phyloP scores from a whole-genome alignment of 148 eudicot genomes.

The Vaccinium myrtillus region DNA sequence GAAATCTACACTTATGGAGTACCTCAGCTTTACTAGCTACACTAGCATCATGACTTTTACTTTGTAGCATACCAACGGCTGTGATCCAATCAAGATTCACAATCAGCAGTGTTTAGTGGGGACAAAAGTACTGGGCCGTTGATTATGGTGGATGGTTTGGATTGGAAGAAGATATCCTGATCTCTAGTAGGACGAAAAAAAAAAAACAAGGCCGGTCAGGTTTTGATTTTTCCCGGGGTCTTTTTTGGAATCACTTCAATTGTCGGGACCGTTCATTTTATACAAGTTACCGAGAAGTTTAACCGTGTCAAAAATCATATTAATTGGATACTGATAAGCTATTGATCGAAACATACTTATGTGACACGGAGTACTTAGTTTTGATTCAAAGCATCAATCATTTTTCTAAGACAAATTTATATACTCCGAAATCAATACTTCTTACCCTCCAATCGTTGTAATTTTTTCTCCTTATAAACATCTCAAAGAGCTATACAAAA shows the following conservation, averaged over 20 bases:
- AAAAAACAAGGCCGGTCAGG: not conserved
- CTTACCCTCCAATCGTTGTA: no score
- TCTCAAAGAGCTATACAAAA: not conserved
- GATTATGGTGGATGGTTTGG: not conserved
- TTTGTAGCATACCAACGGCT: not conserved
- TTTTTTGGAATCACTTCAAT: not conserved
- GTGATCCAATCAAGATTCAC: not conserved
- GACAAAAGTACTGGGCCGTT: not conserved
- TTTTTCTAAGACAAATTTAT: no score
- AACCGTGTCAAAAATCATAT: no score
- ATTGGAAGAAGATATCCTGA: not conserved
- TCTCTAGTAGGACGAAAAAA: not conserved
- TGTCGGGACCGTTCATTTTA: not conserved
- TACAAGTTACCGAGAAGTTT: rapidly evolving
- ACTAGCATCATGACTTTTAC: not conserved
- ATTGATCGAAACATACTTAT: not conserved
- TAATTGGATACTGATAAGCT: not conserved
- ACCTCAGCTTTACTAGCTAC: not conserved
- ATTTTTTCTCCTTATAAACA: no score
- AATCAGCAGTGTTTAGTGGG: not conserved
- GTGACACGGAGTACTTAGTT: no score
- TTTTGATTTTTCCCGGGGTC: not conserved
- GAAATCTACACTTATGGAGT: not conserved
- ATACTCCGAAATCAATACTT: no score
- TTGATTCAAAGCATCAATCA: no score